Evolutionary conservation across 1,284 basidiomycete species (phyloP), one percentile per base, ranked within the genome.

Genomic region (Ceratobasidium sp.): DNA sequence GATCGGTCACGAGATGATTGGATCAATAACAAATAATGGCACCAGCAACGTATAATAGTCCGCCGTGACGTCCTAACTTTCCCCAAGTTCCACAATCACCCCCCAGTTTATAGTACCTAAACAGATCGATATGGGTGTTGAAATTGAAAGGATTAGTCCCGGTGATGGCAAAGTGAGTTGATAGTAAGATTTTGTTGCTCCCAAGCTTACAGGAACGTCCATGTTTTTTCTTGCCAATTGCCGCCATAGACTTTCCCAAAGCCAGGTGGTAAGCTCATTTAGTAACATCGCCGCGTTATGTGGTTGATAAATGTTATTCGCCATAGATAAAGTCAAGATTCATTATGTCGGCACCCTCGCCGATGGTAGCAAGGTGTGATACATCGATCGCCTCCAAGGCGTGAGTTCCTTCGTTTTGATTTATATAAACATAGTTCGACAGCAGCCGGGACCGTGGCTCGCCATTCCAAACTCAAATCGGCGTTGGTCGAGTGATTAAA

Each of bases 401-500:
- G 20, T 61, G 28, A 46, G 2, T 1, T 7, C 48, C 20, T 42
- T 74, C 15, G 15, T 13, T 48, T 28, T 13, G 38, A 33, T 33
- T 65, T 52, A 12, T 48, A 33, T 52, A 40, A 48, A 33, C 26
- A 10, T 46, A 81, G 80, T 81, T 81, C 65, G 80, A 81, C 64
- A 79, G 78, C 42, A 86, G 85, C 77, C 83, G 85, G 78, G 85
- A 86, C 83, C 84, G 86, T 78, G 83, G 83, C 81, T 77, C 80
- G 65, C 91, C 94, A 2, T 96, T 96, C 85, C 84, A 87, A 82
- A 95, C 93, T 28, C 84, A 89, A 82, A 96, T 97, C 81, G 94
- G 94, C 75, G 87, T 91, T 62, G 93, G 92, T 50, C 91, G 91
- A 84, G 94, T 96, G 76, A 96, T 96, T 86, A 92, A 89, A 84